Percentiles rank a stretch among this genome's conserved stretches.
These are phyloP conservation scores for Skeletonema menzelii DNA, from an alignment of 108 stramenopile genomes.

Conservation along the genomic window DNA sequence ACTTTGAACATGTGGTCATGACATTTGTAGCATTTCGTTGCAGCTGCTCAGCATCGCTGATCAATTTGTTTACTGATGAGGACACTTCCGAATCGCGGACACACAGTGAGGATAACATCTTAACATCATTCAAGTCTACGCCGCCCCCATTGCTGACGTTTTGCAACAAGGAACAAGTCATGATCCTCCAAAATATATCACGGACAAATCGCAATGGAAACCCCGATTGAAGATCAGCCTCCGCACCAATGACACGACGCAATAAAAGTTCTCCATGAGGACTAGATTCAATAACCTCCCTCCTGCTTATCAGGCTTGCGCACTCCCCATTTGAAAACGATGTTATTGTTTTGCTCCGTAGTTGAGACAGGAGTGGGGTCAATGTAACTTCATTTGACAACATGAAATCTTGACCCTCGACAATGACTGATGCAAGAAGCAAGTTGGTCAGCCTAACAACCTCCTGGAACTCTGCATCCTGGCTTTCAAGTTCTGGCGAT, in stretches of 20 bases:
- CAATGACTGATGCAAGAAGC: conserved; percentile 4
- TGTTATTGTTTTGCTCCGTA: conserved; percentile 17
- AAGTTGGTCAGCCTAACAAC: conserved; percentile 1
- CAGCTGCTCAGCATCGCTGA: conserved; percentile 50
- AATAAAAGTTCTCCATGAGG: conserved; percentile 13
- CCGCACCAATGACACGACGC: conserved; percentile 11
- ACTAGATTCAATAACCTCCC: conserved; percentile 10
- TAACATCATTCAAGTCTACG: conserved; percentile 22
- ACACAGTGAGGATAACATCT: conserved; percentile 17
- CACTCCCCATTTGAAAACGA: not conserved
- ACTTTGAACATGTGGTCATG: conserved; percentile 33
- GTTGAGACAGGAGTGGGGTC: conserved; percentile 6
- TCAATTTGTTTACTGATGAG: conserved; percentile 23
- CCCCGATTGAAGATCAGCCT: conserved; percentile 17
- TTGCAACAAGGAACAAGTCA: not conserved
- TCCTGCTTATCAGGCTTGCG: not conserved
- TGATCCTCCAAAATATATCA: conserved; percentile 30
- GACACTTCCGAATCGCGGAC: not conserved
- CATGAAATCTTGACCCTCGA: conserved; percentile 42
- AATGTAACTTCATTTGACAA: not conserved
- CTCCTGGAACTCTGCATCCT: conserved; percentile 5
- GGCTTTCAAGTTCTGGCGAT: not conserved
- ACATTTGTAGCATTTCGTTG: conserved; percentile 28
- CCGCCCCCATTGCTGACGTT: not conserved
- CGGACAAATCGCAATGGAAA: conserved; percentile 10